Base-by-base conservation (phyloP, 2,329 filamentous ascomycete genomes). In the Orbilia brochopaga region DNA sequence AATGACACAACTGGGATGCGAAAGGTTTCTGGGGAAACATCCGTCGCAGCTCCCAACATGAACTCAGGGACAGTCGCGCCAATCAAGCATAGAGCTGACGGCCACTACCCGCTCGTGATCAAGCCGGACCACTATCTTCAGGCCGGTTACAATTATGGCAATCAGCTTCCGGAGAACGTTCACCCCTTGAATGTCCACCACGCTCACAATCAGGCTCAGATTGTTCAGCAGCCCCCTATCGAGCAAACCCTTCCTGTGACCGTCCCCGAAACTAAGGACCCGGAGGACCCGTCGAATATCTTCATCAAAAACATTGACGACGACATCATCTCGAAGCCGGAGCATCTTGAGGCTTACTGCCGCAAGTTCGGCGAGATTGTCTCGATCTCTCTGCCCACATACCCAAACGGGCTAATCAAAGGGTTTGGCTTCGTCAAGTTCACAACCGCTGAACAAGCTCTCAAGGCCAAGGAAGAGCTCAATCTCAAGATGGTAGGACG, bases 291-390 rank as follows among this genome's bases (percentile, higher is more conserved):
- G 15, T 73, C 74, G 81, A 99, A 99, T 80, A 92, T 99, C 78
- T 99, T 97, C 86, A 97, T 99, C 87, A 99, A 99, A 89, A 99
- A 99, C 85, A 85, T 99, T 76, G 94, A 99, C 81, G 89, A 89
- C 77, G 92, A 93, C 78, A 96, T 97, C 79, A 94, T 99, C 84
- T 97, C 97, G 88, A 87, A 88, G 77, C 79, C 83, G 37, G 93
- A 97, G 57, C 90, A 89, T 75, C 89, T 87, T 69, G 93, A 99
- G 73, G 92, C 97, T 7, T 89, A 97, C 79, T 97, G 97, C 87
- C 91, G 92, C 77, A 85, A 88, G 74, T 96, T 87, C 78, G 94
- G 94, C 77, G 89, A 95, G 61, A 92, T 99, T 76, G 97, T 94
- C 72, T 99, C 94, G 65, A 92, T 94, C 50, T 95, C 92, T 57